phyloP scores from a whole-genome alignment of 2,329 filamentous ascomycete species.

The Xylaria sp. region DNA sequence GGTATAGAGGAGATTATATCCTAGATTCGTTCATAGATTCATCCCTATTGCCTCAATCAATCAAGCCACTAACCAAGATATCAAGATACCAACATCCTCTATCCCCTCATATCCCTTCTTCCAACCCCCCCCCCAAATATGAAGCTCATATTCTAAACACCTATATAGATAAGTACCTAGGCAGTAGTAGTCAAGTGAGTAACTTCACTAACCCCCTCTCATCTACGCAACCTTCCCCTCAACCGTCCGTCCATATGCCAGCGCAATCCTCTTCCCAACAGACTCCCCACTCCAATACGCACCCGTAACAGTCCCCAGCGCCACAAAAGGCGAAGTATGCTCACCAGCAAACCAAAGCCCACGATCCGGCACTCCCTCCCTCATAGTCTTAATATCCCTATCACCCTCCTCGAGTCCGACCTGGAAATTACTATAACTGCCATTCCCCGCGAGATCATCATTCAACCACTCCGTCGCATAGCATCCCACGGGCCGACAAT shows the following conservation, averaged over 20 bases:
- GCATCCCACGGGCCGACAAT: constrained; percentile 67
- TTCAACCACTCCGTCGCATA: constrained; percentile 79
- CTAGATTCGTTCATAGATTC: too few species aligned
- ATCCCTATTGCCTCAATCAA: too few species aligned
- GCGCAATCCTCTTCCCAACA: constrained; percentile 69
- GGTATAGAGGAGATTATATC: too few species aligned
- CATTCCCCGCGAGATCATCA: constrained; percentile 80
- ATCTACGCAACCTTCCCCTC: constrained; percentile 27
- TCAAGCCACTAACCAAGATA: too few species aligned
- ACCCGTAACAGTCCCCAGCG: constrained; percentile 84
- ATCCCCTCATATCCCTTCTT: too few species aligned
- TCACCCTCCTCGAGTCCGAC: constrained; percentile 73
- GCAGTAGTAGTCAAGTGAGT: too few species aligned
- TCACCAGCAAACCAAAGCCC: constrained; percentile 88
- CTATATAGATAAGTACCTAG: too few species aligned
- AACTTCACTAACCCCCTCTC: background rate
- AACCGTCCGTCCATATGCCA: constrained; percentile 59
- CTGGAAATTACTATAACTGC: constrained; percentile 87
- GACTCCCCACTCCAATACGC: constrained; percentile 91
- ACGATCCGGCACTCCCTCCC: constrained; percentile 66
- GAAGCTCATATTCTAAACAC: too few species aligned
- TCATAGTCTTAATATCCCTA: constrained; percentile 70
- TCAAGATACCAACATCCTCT: too few species aligned
- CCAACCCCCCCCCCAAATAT: too few species aligned
- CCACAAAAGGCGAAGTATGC: constrained; percentile 89